phyloP scores from a whole-genome alignment of 2,329 filamentous ascomycete species.

The Dactylellina parvicollis region DNA sequence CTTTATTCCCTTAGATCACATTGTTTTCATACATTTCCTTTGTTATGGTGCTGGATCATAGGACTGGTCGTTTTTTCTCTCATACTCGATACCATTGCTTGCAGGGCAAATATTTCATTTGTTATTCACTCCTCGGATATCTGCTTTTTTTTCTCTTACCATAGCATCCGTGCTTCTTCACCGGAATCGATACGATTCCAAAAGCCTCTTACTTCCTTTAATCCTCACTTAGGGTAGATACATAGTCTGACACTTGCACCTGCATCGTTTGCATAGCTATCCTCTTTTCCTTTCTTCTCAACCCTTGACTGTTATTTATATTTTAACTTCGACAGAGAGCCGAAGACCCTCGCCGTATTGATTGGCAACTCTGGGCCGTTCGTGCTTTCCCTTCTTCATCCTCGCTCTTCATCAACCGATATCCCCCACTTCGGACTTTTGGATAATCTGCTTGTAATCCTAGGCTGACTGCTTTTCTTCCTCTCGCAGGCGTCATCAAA shows the following conservation, averaged over 20 bases:
- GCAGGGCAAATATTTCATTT: slow-evolving; percentile 47
- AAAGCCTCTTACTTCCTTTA: slow-evolving; percentile 17
- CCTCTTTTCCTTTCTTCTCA: background rate
- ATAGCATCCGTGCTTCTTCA: background rate
- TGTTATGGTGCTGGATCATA: slow-evolving; percentile 53
- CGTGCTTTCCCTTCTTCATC: background rate
- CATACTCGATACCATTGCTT: slow-evolving; percentile 46
- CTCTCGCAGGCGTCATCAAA: slow-evolving; percentile 38
- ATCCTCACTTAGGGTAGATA: slow-evolving; percentile 46
- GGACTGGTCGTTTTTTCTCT: slow-evolving; percentile 17
- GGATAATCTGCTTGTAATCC: slow-evolving; percentile 29
- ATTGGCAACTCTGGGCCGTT: slow-evolving; percentile 2
- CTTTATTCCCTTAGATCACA: slow-evolving; percentile 13
- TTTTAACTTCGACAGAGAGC: slow-evolving; percentile 29
- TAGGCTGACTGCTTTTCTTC: slow-evolving; percentile 22
- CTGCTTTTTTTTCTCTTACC: slow-evolving; percentile 14
- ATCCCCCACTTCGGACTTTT: background rate
- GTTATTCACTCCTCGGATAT: slow-evolving; percentile 26
- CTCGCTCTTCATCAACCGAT: background rate
- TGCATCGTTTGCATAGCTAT: slow-evolving; percentile 23
- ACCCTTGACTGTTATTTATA: slow-evolving; percentile 30
- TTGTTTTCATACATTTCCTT: slow-evolving; percentile 32
- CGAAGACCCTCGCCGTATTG: background rate
- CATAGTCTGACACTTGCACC: slow-evolving; percentile 24
- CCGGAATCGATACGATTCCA: slow-evolving; percentile 6